Base-by-base conservation (phyloP, 2,329 filamentous ascomycete genomes). In the Epichloe sibirici region DNA sequence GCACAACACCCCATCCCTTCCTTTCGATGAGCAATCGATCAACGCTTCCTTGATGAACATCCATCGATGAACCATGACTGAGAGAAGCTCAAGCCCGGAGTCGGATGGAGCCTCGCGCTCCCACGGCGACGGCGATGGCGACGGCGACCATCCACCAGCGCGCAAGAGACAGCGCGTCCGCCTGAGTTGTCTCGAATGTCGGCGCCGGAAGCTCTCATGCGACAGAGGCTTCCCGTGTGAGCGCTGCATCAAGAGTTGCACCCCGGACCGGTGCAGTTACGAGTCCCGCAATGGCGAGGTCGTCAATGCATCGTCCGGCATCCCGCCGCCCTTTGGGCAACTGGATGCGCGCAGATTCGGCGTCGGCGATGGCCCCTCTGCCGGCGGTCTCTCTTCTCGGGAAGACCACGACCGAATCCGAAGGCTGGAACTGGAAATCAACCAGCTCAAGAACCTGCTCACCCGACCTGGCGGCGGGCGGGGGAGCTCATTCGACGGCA, bases 181-280 rank as follows among this genome's bases (percentile, higher is more conserved):
- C 15, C 71, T 82, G 44, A 80, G 77, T 47, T 82, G 79, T 57
- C 71, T 82, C 43, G 78, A 81, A 59, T 82, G 79, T 58, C 76
- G 79, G 43, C 73, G 78, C 51, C 71, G 79, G 52, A 82, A 82
- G 68, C 69, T 82, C 39, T 81, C 78, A 28, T 82, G 79, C 63
- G 79, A 81, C 64, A 71, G 79, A 55, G 78, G 79, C 62, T 73
- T 81, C 58, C 79, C 79, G 25, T 82, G 79, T 61, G 77, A 81
- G 64, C 75, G 79, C 46, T 82, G 79, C 64, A 72, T 81, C 64
- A 81, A 81, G 66, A 81, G 77, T 55, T 78, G 77, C 59, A 82
- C 78, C 31, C 74, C 78, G 21, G 78, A 81, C 49, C 72, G 75
- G 15, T 82, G 78, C 66, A 78, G 74, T 56, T 82, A 81, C 60